Conservation (phyloP, 768 basidiomycete genomes). For the Dentipellis fragilis region DNA sequence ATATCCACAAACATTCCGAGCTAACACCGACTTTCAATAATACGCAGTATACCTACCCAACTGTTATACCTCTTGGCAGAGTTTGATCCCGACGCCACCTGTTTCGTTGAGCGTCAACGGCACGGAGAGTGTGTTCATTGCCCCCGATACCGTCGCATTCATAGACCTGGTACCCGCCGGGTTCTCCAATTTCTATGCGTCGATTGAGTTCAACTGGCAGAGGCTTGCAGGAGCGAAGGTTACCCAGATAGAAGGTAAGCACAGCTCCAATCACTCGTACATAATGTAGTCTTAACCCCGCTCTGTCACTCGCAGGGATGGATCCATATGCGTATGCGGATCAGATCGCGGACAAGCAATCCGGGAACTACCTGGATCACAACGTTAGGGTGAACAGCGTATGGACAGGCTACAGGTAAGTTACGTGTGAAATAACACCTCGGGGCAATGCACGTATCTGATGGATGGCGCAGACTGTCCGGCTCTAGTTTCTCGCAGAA, state of each 20-base stretch:
- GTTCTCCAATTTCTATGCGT: constrained; percentile 4
- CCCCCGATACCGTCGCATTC: constrained; percentile 7
- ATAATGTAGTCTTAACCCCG: no score
- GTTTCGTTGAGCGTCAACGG: not conserved
- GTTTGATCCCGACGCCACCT: constrained; percentile 14
- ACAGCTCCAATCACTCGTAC: not conserved
- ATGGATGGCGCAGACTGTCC: constrained; percentile 5
- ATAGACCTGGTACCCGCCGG: not conserved
- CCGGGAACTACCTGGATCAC: constrained; percentile 56
- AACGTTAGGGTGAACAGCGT: constrained; percentile 55
- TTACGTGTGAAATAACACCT: not conserved
- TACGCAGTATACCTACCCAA: constrained; percentile 42
- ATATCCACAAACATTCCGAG: not conserved
- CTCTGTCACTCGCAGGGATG: constrained; percentile 5
- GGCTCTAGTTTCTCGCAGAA: constrained; percentile 44
- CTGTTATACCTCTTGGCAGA: constrained; percentile 43
- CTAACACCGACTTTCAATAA: not conserved
- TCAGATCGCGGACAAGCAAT: constrained; percentile 44
- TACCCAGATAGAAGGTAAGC: constrained; percentile 39
- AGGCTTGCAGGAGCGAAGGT: constrained; percentile 53
- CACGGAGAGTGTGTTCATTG: constrained; percentile 6
- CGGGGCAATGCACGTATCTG: constrained; percentile 16
- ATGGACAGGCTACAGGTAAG: constrained; percentile 41
- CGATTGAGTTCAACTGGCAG: constrained; percentile 27
- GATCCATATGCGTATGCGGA: constrained; percentile 47